Conservation (phyloP, 441 rosid genomes). For the Eutrema salsugineum region DNA sequence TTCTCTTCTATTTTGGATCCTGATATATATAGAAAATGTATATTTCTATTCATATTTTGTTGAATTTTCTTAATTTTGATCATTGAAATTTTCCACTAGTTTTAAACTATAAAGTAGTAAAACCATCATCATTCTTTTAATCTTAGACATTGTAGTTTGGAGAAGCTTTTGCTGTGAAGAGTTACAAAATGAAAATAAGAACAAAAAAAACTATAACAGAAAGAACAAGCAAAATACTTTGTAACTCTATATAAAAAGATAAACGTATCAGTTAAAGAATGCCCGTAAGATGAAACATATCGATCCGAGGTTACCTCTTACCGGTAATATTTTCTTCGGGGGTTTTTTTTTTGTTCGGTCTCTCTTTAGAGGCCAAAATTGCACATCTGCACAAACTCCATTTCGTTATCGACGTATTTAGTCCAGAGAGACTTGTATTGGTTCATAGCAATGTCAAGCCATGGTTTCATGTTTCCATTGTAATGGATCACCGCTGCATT, state of each 20-base stretch:
- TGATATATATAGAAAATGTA: background rate
- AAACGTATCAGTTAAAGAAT: slow-evolving; percentile 32
- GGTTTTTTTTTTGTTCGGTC: background rate
- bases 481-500: slow-evolving; percentile 89
- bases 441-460: slow-evolving; percentile 92
- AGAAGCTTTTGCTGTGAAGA: slow-evolving; percentile 20
- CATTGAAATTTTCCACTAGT: background rate
- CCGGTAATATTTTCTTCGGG: background rate
- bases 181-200: slow-evolving; percentile 10
- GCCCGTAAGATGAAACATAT: slow-evolving; percentile 5
- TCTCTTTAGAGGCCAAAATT: slow-evolving; percentile 71
- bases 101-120: background rate
- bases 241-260: slow-evolving; percentile 27
- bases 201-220: slow-evolving; percentile 13
- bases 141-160: slow-evolving; percentile 11
- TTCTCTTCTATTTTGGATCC: background rate
- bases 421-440: slow-evolving; percentile 86
- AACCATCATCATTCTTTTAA: background rate
- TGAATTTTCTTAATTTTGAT: background rate
- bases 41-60: background rate
- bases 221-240: slow-evolving; percentile 17
- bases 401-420: slow-evolving; percentile 79
- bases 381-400: slow-evolving; percentile 95
- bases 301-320: slow-evolving; percentile 25
- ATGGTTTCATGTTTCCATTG: slow-evolving; percentile 95